A percentile compares a stretch with the other conserved stretches of the same genome.
phyloP scores from a whole-genome alignment of 192 early-diverging fungal species.

The Gorgonomyces haynaldii region DNA sequence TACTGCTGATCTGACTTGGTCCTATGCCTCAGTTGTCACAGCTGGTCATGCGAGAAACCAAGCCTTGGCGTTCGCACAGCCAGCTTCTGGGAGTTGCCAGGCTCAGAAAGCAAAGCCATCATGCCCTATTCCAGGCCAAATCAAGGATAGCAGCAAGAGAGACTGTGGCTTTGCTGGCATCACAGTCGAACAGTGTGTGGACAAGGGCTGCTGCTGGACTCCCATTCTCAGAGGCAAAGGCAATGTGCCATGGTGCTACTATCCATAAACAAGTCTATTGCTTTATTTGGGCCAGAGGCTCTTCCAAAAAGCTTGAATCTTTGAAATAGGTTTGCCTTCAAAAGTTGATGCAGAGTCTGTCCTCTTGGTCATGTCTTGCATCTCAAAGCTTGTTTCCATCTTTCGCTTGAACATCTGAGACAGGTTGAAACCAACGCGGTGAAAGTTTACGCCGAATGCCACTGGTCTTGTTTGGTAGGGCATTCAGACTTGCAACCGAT shows the following conservation, averaged over 20 bases:
- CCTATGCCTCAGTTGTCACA: background rate
- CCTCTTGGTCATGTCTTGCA: background rate
- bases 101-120: no score
- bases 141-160: no score
- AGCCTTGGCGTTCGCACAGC: background rate
- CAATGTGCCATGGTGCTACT: constrained; percentile 2
- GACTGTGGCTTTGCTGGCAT: background rate
- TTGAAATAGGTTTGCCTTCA: background rate
- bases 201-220: constrained; percentile 1
- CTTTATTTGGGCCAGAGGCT: no score
- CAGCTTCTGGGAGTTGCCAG: no score
- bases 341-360: background rate
- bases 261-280: no score
- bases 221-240: background rate
- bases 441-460: no score
- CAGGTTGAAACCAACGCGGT: no score
- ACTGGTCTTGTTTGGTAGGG: background rate
- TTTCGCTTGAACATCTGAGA: no score
- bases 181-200: background rate
- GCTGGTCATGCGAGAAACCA: background rate
- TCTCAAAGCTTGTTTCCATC: background rate
- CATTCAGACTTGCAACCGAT: background rate
- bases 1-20: background rate
- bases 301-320: background rate
- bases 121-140: no score